These are phyloP conservation scores for Diutina ranongensis DNA, from an alignment of 1,139 yeast genomes.

Conservation along the genomic window DNA sequence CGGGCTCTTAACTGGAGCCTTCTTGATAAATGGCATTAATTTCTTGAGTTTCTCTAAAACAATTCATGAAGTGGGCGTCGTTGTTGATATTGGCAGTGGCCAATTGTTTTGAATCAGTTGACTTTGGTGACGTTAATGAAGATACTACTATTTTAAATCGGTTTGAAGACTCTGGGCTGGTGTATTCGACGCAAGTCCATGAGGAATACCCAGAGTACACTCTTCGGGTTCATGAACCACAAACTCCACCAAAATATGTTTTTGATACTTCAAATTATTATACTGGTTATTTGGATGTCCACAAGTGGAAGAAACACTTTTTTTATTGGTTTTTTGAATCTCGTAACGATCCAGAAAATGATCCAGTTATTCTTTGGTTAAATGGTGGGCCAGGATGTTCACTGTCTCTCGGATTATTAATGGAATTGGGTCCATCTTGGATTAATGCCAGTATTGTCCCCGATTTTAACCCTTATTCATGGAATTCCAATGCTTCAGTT, in stretches of 20 bases:
- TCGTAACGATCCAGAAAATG: slow-evolving; percentile 77
- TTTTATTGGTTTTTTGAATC: slow-evolving; percentile 82
- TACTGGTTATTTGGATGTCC: slow-evolving; percentile 80
- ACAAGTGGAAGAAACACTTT: slow-evolving; percentile 74
- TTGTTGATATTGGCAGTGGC: background rate
- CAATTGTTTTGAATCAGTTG: background rate
- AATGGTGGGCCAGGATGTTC: slow-evolving; percentile 93
- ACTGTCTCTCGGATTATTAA: slow-evolving; percentile 76
- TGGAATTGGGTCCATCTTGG: slow-evolving; percentile 81
- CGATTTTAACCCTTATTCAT: slow-evolving; percentile 64
- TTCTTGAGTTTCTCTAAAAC: no score
- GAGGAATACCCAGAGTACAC: background rate
- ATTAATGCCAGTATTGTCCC: slow-evolving; percentile 60
- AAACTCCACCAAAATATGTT: background rate
- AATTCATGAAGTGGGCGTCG: background rate
- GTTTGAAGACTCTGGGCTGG: background rate
- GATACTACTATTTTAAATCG: background rate
- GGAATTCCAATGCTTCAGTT: slow-evolving; percentile 85
- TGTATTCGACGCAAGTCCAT: background rate
- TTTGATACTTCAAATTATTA: slow-evolving; percentile 70
- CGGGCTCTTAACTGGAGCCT: background rate
- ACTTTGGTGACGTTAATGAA: background rate
- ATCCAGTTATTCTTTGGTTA: slow-evolving; percentile 80
- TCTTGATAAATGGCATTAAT: background rate
- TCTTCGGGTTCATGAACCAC: background rate